phyloP scores from a whole-genome alignment of 345 rosid species.

The Camelina neglecta region DNA sequence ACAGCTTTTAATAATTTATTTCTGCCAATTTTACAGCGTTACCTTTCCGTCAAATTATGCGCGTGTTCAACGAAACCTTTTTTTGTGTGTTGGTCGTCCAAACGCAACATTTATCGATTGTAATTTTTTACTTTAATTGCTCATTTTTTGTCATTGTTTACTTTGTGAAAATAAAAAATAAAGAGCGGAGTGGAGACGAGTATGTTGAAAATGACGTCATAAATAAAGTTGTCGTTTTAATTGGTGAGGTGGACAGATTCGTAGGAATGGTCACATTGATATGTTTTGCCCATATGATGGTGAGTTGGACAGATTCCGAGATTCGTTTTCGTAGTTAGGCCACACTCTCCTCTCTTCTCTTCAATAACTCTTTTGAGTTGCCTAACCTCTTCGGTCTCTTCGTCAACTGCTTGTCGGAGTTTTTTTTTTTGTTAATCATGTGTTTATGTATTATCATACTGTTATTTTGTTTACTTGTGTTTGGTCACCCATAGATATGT shows the following conservation, averaged over 20 bases:
- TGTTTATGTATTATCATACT: too few species aligned
- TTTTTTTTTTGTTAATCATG: not conserved
- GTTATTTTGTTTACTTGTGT: too few species aligned
- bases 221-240: slow-evolving; percentile 13
- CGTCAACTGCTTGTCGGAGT: slow-evolving; percentile 15
- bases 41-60: not conserved
- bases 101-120: not conserved
- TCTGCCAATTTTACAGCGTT: not conserved
- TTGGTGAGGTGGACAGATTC: slow-evolving; percentile 37
- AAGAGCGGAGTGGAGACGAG: not conserved
- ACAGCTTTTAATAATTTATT: not conserved
- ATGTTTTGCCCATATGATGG: slow-evolving; percentile 3
- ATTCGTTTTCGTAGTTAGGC: slow-evolving; percentile 3
- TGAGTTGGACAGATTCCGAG: not conserved
- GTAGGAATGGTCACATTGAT: slow-evolving; percentile 35
- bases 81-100: too few species aligned
- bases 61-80: not conserved
- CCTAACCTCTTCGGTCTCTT: slow-evolving; percentile 29
- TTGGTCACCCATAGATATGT: too few species aligned
- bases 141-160: too few species aligned
- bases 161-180: too few species aligned
- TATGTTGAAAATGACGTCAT: slow-evolving; percentile 19
- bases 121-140: too few species aligned
- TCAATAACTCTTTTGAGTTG: not conserved
- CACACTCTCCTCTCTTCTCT: slow-evolving; percentile 10